Evolutionary conservation across 345 rosid species (phyloP), one percentile per base, ranked within the genome.

Genomic region (Citrus mangshanensis): DNA sequence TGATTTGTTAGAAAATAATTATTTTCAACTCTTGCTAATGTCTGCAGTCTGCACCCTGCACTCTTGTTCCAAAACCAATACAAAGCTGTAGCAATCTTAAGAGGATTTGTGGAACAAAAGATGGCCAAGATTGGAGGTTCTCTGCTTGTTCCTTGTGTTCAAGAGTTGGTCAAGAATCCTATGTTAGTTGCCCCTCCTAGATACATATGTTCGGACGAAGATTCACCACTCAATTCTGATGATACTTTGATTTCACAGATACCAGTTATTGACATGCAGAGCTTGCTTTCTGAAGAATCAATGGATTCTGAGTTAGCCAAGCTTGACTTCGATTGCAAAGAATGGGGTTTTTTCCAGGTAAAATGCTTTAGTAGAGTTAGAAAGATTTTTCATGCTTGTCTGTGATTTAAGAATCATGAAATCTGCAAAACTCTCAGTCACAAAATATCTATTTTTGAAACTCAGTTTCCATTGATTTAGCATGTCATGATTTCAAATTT

Each of bases 71-170:
- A 42, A 42, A 42, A 42, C 49, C 49, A 42, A 42, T 3, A 0
- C 6, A 61, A 3, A 61, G 65, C 24, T 55, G 5, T 4, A 64
- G 35, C 9, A 14, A 1, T 30, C 68, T 30, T 12, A 4, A 19
- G n/a, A 2, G 0, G 34, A 30, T 32, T 30, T 19, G 12, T 18
- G 5, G 34, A 6, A 30, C 8, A 30, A 18, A 66, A 66, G 46
- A 34, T 35, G 70, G 70, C 70, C 22, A 66, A 34, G 21, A 16
- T 66, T 8, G 70, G 89, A 77, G 83, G 81, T 62, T 86, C 87
- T 64, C 82, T 86, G 7, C 59, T 55, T 14, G 89, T 88, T 62
- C 91, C 91, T 69, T 78, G 78, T 73, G 89, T 87, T 46, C 80
- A 82, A 74, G 86, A 87, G 66, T 56, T 85, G 66, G 85, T 64